These are phyloP conservation scores for Yamadazyma epiphylla DNA, from an alignment of 1,139 yeast species.

Conservation along the genomic window DNA sequence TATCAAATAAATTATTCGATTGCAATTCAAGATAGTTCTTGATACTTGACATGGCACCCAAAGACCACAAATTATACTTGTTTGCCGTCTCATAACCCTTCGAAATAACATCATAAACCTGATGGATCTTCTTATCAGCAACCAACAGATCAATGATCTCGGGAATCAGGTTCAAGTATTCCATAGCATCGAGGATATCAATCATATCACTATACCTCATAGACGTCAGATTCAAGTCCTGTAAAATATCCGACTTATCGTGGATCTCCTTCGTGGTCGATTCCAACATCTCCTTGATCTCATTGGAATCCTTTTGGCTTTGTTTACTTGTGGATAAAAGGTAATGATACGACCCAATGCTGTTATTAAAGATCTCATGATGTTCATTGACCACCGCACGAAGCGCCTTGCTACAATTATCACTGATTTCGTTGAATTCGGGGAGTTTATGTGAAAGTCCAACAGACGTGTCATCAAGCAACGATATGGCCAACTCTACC, in stretches of 20 bases:
- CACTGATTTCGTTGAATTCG: conserved; percentile 53
- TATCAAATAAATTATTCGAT: conserved; percentile 63
- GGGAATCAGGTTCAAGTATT: conserved; percentile 56
- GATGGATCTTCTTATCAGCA: conserved; percentile 62
- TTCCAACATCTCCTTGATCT: conserved; percentile 50
- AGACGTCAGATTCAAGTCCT: conserved; percentile 63
- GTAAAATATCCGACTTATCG: conserved; percentile 51
- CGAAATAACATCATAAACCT: conserved; percentile 62
- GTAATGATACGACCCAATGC: conserved; percentile 72
- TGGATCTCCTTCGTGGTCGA: conserved; percentile 50
- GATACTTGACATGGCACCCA: conserved; percentile 57
- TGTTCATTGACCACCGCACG: conserved; percentile 75
- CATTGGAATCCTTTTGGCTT: conserved; percentile 52
- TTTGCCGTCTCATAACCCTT: conserved; percentile 56
- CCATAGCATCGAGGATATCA: conserved; percentile 68
- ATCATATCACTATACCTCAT: conserved; percentile 65
- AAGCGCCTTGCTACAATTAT: conserved; percentile 54
- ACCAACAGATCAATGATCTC: conserved; percentile 62
- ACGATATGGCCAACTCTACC: conserved; percentile 73
- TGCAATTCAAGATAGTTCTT: conserved; percentile 61
- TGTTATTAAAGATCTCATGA: conserved; percentile 79
- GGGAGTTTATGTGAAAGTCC: conserved; percentile 73
- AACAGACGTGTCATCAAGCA: conserved; percentile 82
- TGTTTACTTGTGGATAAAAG: conserved; percentile 53
- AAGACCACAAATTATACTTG: conserved; percentile 55